Percentiles rank a stretch among this genome's conserved stretches.
phyloP scores from a whole-genome alignment of 2,329 filamentous ascomycete genomes.

The Ophiostoma novo-ulmi region DNA sequence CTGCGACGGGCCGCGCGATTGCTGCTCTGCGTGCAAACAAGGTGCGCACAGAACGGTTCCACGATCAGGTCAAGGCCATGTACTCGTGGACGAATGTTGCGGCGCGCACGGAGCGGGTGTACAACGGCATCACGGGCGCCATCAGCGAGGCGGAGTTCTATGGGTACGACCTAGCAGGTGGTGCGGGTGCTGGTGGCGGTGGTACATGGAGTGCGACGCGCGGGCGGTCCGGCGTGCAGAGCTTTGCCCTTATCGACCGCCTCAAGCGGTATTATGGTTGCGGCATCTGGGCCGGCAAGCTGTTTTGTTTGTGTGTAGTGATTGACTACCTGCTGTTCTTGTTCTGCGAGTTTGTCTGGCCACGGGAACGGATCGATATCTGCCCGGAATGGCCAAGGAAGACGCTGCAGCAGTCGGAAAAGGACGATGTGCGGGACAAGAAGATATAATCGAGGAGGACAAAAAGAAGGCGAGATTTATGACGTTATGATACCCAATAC shows the following conservation, averaged over 20 bases:
- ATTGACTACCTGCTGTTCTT: slow-evolving; percentile 91
- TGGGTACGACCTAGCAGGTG: slow-evolving; percentile 59
- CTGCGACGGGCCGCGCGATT: slow-evolving; percentile 84
- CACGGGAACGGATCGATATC: slow-evolving; percentile 79
- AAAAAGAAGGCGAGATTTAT: background rate
- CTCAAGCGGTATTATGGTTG: slow-evolving; percentile 97
- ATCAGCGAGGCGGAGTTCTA: slow-evolving; percentile 85
- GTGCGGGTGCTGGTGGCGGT: slow-evolving; percentile 27
- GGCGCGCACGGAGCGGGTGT: slow-evolving; percentile 86
- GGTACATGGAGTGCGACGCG: slow-evolving; percentile 61
- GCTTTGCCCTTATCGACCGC: slow-evolving; percentile 88
- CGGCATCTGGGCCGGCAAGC: slow-evolving; percentile 95
- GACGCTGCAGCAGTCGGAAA: slow-evolving; percentile 25
- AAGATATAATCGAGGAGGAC: slow-evolving; percentile 1
- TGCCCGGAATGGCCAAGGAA: slow-evolving; percentile 91
- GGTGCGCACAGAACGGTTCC: slow-evolving; percentile 87
- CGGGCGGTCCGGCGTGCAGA: slow-evolving; percentile 65
- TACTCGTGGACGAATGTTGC: slow-evolving; percentile 98
- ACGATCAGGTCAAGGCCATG: slow-evolving; percentile 96
- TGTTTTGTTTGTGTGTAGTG: slow-evolving; percentile 91
- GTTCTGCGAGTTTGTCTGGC: slow-evolving; percentile 80
- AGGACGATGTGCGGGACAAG: slow-evolving; percentile 10
- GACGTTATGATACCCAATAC: slow-evolving; percentile 21
- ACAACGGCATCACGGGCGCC: slow-evolving; percentile 85
- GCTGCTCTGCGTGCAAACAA: slow-evolving; percentile 77